Conservation (phyloP, 257 asterid species). For the Mentha longifolia region DNA sequence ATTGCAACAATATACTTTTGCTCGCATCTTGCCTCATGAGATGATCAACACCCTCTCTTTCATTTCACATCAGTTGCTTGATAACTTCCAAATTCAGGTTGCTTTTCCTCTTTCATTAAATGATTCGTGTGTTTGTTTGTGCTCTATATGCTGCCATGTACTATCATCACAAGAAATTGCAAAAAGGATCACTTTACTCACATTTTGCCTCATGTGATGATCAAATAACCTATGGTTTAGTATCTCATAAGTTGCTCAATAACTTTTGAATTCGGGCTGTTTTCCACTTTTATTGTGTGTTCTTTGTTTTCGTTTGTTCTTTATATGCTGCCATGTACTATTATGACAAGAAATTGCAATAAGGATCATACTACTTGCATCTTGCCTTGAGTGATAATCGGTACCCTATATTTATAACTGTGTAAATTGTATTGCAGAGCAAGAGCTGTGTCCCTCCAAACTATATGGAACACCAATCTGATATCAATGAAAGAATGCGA, state of each 20-base stretch:
- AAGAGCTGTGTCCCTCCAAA: slow-evolving; percentile 57
- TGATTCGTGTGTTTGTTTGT: background rate
- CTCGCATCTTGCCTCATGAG: slow-evolving; percentile 33
- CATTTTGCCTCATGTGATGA: background rate
- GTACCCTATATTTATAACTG: too few relatives aligned
- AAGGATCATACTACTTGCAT: background rate
- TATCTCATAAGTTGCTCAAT: background rate
- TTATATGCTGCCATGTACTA: background rate
- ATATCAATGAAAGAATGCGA: slow-evolving; percentile 88
- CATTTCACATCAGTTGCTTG: background rate
- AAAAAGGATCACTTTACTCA: background rate
- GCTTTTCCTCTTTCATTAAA: background rate
- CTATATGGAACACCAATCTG: slow-evolving; percentile 73
- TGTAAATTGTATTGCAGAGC: slow-evolving; percentile 44
- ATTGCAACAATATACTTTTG: background rate
- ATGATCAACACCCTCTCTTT: background rate
- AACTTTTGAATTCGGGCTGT: background rate
- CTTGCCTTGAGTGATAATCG: too few relatives aligned
- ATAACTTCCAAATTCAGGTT: background rate
- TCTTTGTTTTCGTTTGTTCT: background rate
- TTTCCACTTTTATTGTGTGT: background rate
- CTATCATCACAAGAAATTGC: background rate
- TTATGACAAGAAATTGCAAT: background rate
- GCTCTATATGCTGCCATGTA: background rate
- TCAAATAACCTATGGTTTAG: background rate